Percentiles rank a stretch among this genome's conserved stretches.
These are phyloP conservation scores for Podaxis mareebaensis DNA, from an alignment of 768 basidiomycete species.

Conservation along the genomic window DNA sequence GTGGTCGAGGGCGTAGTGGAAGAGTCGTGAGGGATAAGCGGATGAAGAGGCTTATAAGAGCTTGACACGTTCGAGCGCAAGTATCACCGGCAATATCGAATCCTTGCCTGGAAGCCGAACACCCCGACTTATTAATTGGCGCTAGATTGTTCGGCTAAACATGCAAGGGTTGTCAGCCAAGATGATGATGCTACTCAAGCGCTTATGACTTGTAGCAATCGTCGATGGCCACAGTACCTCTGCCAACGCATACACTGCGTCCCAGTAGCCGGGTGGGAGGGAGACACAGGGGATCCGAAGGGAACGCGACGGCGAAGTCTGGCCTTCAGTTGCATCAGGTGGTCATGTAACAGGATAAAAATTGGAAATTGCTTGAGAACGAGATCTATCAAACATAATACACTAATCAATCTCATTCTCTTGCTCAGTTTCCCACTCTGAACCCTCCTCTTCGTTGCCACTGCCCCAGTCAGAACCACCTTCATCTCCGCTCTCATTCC, in stretches of 20 bases:
- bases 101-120: not conserved
- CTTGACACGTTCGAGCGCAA: not conserved
- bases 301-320: conserved; percentile 3
- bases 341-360: not conserved
- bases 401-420: not conserved
- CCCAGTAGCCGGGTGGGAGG: not conserved
- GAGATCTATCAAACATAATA: not conserved
- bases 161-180: not conserved
- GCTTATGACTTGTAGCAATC: not conserved
- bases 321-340: not conserved
- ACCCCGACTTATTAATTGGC: conserved; percentile 10
- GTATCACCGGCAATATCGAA: not conserved
- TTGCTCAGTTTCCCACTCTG: not conserved
- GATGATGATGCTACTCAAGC: not conserved
- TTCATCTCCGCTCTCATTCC: not conserved
- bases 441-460: not conserved
- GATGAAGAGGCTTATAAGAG: not conserved
- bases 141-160: not conserved
- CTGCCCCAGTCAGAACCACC: not conserved
- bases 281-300: not conserved
- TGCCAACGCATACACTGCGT: not conserved
- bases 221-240: not conserved
- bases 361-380: not conserved
- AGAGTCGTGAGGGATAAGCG: not conserved
- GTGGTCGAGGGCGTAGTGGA: conserved; percentile 1